phyloP scores from a whole-genome alignment of 331 rosid species.

The Erythrophleum ivorense region DNA sequence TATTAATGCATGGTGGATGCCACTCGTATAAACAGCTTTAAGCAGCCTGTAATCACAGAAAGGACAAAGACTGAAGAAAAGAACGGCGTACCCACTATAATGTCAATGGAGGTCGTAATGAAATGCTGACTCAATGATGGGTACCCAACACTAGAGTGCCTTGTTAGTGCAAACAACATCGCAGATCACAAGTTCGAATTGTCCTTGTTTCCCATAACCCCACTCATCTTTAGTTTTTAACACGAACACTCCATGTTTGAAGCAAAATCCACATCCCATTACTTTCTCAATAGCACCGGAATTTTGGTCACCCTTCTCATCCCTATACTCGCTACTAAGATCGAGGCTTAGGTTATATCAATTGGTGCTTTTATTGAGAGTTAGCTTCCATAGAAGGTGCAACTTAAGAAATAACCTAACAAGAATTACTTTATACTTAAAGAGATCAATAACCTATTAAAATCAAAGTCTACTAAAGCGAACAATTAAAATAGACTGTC shows the following conservation, averaged over 20 bases:
- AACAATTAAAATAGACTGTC: no score
- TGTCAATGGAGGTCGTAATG: not conserved
- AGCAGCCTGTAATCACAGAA: not conserved
- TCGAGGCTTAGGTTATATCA: not conserved
- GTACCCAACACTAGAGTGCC: not conserved
- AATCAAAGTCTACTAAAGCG: no score
- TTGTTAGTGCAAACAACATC: not conserved
- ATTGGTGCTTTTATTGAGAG: not conserved
- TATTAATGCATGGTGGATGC: not conserved
- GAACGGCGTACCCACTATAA: not conserved
- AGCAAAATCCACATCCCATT: not conserved
- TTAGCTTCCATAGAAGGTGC: not conserved
- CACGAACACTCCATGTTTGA: not conserved
- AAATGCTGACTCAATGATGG: not conserved
- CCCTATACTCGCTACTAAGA: not conserved
- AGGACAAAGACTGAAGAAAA: not conserved
- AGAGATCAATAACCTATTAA: no score
- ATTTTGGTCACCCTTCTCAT: not conserved
- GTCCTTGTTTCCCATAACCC: conserved; percentile 1
- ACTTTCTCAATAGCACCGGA: not conserved
- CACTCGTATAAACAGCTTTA: not conserved
- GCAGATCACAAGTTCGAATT: not conserved
- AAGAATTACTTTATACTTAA: no score
- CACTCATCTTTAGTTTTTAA: not conserved
- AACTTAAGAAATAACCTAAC: no score